phyloP scores from a whole-genome alignment of 768 basidiomycete species.

The Leccinum aurantiacum region DNA sequence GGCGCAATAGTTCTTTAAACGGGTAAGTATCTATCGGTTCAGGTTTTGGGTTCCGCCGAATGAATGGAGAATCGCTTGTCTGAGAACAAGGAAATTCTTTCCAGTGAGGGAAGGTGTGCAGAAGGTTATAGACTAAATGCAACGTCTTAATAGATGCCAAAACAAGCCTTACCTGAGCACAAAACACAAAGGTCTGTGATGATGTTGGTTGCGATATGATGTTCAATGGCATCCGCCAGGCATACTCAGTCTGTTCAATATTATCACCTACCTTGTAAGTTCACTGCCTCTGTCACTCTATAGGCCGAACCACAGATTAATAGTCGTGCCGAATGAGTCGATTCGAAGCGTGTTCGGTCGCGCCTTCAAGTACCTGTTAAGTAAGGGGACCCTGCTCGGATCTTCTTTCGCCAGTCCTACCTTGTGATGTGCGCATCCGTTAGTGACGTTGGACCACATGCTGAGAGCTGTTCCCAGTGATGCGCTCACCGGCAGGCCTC shows the following conservation, averaged over 20 bases:
- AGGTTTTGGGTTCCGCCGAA: background rate
- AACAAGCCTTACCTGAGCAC: too few relatives aligned
- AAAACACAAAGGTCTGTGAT: background rate
- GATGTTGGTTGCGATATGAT: too few relatives aligned
- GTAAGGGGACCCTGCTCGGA: background rate
- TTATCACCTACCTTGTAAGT: background rate
- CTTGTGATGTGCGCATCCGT: too few relatives aligned
- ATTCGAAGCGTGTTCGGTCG: background rate
- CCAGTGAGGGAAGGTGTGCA: background rate
- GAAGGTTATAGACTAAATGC: too few relatives aligned
- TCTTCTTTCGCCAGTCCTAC: background rate
- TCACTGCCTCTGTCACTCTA: too few relatives aligned
- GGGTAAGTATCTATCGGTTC: background rate
- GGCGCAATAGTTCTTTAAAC: background rate
- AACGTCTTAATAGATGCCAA: too few relatives aligned
- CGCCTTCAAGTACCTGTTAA: background rate
- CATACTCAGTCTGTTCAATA: background rate
- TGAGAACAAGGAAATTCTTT: background rate
- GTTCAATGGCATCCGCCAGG: background rate
- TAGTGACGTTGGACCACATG: background rate
- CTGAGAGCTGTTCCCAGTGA: background rate
- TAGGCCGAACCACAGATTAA: too few relatives aligned
- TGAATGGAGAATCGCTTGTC: background rate
- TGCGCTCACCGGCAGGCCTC: background rate
- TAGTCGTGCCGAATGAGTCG: background rate